phyloP scores from a whole-genome alignment of 345 rosid species.

The Lumnitzera littorea region DNA sequence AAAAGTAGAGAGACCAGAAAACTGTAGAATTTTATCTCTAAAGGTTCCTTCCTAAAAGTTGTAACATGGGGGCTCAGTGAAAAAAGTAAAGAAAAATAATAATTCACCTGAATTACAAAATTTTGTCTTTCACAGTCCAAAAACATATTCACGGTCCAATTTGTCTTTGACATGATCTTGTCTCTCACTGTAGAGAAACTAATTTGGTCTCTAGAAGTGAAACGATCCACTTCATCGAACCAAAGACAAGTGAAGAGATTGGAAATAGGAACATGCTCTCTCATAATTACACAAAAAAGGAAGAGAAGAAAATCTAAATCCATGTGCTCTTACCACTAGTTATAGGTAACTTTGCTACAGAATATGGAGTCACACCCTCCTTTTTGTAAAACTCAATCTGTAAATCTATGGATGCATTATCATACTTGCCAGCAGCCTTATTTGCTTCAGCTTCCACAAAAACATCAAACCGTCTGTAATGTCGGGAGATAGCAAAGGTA shows the following conservation, averaged over 20 bases:
- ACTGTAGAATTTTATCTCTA: neutral
- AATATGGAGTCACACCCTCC: conserved; percentile 86
- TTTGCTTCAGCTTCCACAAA: conserved; percentile 97
- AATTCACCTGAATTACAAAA: conserved; percentile 75
- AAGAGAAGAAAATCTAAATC: neutral
- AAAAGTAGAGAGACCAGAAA: too few species aligned
- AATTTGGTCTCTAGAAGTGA: conserved; percentile 85
- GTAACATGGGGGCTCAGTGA: too few species aligned
- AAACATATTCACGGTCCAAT: conserved; percentile 75
- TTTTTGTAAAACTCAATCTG: conserved; percentile 83
- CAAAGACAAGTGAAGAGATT: conserved; percentile 83
- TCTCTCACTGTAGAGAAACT: conserved; percentile 87
- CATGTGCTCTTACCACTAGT: conserved; percentile 57
- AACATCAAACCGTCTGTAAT: conserved; percentile 84
- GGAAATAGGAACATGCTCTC: conserved; percentile 72
- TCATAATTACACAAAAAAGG: conserved; percentile 50
- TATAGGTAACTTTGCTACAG: conserved; percentile 82
- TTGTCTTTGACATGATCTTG: conserved; percentile 57
- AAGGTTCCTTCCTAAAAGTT: conserved; percentile 2
- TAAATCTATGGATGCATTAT: conserved; percentile 79
- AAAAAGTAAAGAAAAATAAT: neutral
- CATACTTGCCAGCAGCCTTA: conserved; percentile 97
- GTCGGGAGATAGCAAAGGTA: conserved; percentile 92
- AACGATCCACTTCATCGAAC: conserved; percentile 92
- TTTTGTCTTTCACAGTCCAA: conserved; percentile 91